Base-by-base conservation (phyloP, 163 green algal species). In the Chlorella variabilis region DNA sequence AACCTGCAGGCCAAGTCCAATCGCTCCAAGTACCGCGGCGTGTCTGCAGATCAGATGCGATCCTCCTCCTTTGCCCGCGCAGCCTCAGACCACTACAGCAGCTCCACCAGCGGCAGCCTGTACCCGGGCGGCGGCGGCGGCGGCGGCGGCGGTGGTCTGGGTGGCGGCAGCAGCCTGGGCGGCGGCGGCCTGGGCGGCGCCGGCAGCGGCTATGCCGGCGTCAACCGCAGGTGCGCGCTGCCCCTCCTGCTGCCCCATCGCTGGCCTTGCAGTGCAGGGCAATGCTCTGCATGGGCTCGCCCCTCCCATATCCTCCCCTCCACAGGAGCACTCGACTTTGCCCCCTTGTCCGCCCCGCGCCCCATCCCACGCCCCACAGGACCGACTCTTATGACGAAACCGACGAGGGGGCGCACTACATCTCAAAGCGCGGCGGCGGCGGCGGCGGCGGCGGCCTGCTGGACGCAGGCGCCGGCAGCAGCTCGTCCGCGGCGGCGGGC, bases 1-100 rank as follows among this genome's bases (percentile, higher is more conserved):
- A 21, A 21, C 34, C 56, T 61, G 29, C 76, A 78, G 48, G 79
- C 51, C 38, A 80, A 87, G 54, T 69, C 77, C 36, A 96, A 96
- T 61, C 87, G 87, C 33, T 79, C 78, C 56, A 98, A 98, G 85
- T 98, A 96, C 83, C 90, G 61, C 0, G 94, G 94, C 11, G 87
- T 97, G 13, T 95, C 91, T 3, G 90, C 89, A 11, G 83, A 84
- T 33, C 84, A 94, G 31, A 88, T 90, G 45, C 83, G 91, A 4
- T 81, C 84, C 62, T 71, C 77, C 49, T 76, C 66, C 4, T 77
- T 78, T 31, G 45, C 75, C 34, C 51, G 79, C 42, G 79, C 49
- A 75, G 71, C 62, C 29, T 82, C 54, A 23, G 74, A 61, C 56
- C 61, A 63, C 61, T 69, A 81, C 63, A 18, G 76, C 76, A 41